Evolutionary conservation across 352 stramenopile genomes (phyloP).

Genomic region (Pythium brachiatum): DNA sequence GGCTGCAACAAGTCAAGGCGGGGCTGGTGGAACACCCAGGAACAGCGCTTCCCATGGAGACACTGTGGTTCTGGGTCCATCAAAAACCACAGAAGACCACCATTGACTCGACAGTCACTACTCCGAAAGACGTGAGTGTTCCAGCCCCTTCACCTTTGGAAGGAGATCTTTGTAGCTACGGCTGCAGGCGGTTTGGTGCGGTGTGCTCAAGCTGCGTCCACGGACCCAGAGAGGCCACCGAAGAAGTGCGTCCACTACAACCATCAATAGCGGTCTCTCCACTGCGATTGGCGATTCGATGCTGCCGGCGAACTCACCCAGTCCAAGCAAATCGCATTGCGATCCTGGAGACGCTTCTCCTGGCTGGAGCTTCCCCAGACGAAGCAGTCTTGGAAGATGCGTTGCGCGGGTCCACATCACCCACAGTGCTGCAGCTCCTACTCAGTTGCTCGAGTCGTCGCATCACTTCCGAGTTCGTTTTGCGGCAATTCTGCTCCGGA

Average conservation of each 20-base stretch:
- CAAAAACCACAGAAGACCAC: background rate
- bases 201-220: slow-evolving; percentile 19
- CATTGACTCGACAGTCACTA: too few relatives aligned
- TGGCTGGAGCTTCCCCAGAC: slow-evolving; percentile 3
- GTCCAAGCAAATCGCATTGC: background rate
- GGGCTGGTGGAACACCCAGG: slow-evolving; percentile 15
- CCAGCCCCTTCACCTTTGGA: background rate
- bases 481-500: background rate
- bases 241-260: background rate
- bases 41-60: slow-evolving; percentile 15
- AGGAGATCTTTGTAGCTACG: background rate
- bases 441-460: background rate
- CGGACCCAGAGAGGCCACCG: background rate
- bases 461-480: background rate
- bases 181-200: slow-evolving; percentile 30
- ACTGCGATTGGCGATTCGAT: slow-evolving; percentile 36
- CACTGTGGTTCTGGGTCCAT: slow-evolving; percentile 21
- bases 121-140: background rate
- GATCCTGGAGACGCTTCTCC: slow-evolving; percentile 23
- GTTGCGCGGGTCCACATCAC: background rate
- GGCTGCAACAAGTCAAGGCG: slow-evolving; percentile 17
- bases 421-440: background rate
- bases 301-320: background rate
- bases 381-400: slow-evolving; percentile 9
- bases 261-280: slow-evolving; percentile 12